These are phyloP conservation scores for Zymoseptoria tritici DNA, from an alignment of 2,329 filamentous ascomycete genomes.

Conservation along the genomic window DNA sequence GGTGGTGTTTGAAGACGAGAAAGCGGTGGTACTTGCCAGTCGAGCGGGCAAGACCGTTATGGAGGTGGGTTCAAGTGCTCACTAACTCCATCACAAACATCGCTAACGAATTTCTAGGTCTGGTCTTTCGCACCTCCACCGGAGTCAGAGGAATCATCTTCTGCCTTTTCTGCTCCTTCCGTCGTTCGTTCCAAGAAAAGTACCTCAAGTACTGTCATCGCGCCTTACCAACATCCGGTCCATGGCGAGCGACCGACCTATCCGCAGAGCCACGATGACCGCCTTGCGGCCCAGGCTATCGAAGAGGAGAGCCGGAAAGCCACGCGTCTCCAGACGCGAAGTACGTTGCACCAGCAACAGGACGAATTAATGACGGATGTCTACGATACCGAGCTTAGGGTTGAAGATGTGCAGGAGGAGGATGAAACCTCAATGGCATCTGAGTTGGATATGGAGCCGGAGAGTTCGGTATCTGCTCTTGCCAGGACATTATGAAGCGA, in stretches of 20 bases:
- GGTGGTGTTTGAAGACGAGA: constrained; percentile 96
- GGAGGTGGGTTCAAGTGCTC: constrained; percentile 59
- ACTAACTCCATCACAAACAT: not conserved
- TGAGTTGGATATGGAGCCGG: not conserved
- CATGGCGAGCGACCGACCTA: constrained; percentile 23
- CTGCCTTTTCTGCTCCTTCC: constrained; percentile 2
- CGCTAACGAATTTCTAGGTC: constrained; percentile 50
- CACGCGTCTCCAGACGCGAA: not conserved
- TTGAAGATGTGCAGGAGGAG: not conserved
- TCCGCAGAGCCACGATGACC: not conserved
- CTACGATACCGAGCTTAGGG: constrained; percentile 5
- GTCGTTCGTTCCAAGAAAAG: constrained; percentile 11
- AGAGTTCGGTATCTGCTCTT: not conserved
- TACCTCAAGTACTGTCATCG: constrained; percentile 10
- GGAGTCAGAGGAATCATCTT: constrained; percentile 29
- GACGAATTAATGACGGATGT: constrained; percentile 24
- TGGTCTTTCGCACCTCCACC: constrained; percentile 91
- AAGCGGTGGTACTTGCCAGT: constrained; percentile 91
- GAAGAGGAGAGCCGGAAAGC: not conserved
- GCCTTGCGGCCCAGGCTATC: not conserved
- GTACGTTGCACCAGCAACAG: constrained; percentile 9
- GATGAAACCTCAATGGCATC: not conserved
- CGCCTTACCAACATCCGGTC: constrained; percentile 24
- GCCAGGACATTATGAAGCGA: not conserved
- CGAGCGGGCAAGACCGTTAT: constrained; percentile 82